Evolutionary conservation across 352 stramenopile species (phyloP), one percentile per base, ranked within the genome.

Genomic region (Plasmopara halstedii): DNA sequence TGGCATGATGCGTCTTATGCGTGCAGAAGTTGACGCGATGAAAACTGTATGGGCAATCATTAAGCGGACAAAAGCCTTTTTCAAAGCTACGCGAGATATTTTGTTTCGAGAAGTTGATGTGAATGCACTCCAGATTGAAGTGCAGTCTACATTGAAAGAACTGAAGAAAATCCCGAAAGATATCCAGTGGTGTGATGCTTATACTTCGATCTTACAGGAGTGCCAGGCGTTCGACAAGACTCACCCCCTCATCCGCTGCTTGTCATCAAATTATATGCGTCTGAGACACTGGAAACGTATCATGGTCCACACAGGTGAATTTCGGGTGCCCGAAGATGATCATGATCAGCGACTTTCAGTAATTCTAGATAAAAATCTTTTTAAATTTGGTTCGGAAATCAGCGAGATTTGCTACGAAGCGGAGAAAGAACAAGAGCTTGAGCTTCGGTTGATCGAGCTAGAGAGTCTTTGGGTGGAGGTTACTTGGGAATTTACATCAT

Each of bases 351-450:
- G 77, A 8, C 76, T 98, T 0, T 90, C 85, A 15, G 62, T 94
- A 27, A 80, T 98, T 17, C 45, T 98, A 40, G 88, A 71, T 47
- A 91, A 97, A 26, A 95, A 97, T 45, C 64, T 98, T 14, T 85
- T 97, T 53, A 87, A 94, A 46, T 98, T 95, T 55, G 96, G 82
- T 54, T 86, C 83, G 14, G 89, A 98, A 22, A 95, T 98, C 32
- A 96, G 96, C 21, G 94, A 98, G 49, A 98, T 98, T 56, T 96
- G 83, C 47, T 96, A 98, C 62, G 87, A 97, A 69, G 94, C 91
- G 4, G 85, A 94, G 34, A 98, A 98, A 50, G 94, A 98, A 58
- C 86, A 97, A 49, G 96, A 98, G 42, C 90, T 98, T 29, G 91
- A 98, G 58, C 62, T 89, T 29, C 82, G 83, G 2, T 66, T 98